phyloP scores from a whole-genome alignment of 2,329 filamentous ascomycete species.

The Hymenoscyphus fructigenus region DNA sequence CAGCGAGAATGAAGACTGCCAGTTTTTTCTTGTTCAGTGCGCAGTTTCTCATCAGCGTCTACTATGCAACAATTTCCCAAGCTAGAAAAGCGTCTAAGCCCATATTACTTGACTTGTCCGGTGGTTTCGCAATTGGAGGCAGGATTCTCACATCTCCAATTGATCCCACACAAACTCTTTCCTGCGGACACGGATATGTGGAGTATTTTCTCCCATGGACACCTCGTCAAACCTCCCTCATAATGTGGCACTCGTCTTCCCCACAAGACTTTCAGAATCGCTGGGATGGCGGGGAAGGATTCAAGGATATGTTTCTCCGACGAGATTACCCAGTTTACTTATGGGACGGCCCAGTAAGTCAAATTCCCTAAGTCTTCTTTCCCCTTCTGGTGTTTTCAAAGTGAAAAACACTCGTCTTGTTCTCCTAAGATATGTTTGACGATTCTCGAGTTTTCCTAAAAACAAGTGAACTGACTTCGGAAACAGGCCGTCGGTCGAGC shows the following conservation, averaged over 20 bases:
- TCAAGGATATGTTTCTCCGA: constrained; percentile 19
- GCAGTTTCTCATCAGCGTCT: too few species aligned
- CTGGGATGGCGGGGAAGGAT: constrained; percentile 22
- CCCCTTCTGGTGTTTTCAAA: too few species aligned
- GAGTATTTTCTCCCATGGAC: constrained; percentile 20
- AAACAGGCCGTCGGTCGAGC: constrained; percentile 15
- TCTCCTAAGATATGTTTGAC: too few species aligned
- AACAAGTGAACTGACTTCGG: neutral
- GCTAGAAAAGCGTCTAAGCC: neutral
- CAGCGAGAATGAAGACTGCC: too few species aligned
- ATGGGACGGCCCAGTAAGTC: constrained; percentile 16
- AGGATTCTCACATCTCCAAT: constrained; percentile 2
- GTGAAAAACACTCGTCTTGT: too few species aligned
- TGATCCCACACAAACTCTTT: constrained; percentile 15
- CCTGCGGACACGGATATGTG: constrained; percentile 20
- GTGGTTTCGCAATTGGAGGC: constrained; percentile 19
- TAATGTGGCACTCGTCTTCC: constrained; percentile 20
- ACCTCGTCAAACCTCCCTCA: constrained; percentile 12
- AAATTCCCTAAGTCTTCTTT: too few species aligned
- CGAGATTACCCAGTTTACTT: constrained; percentile 19
- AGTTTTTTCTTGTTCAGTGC: too few species aligned
- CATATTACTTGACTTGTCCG: constrained; percentile 14
- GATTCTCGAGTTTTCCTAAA: too few species aligned
- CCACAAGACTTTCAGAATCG: constrained; percentile 23
- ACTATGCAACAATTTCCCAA: too few species aligned